phyloP scores from a whole-genome alignment of 768 basidiomycete genomes.

The Antrodiella citrinella region DNA sequence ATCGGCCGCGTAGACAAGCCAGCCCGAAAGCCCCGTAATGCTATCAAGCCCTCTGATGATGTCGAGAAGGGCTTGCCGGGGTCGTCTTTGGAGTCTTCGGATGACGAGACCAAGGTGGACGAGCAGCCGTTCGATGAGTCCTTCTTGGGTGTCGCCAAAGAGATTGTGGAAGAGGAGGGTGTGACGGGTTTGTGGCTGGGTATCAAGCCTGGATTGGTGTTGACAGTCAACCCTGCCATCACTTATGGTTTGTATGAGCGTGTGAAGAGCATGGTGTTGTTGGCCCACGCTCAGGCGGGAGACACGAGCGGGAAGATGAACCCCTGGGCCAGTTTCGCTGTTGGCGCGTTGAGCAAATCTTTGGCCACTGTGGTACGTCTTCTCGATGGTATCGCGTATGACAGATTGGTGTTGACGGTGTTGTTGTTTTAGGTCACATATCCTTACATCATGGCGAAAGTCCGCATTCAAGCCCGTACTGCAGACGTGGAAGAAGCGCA shows the following conservation, averaged over 20 bases:
- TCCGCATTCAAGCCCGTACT: conserved; percentile 83
- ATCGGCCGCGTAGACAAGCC: conserved; percentile 41
- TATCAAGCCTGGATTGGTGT: conserved; percentile 84
- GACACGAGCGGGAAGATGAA: conserved; percentile 49
- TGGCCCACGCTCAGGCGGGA: conserved; percentile 40
- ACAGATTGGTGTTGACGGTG: background rate
- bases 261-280: conserved; percentile 65
- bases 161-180: conserved; percentile 88
- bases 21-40: background rate
- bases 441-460: conserved; percentile 95
- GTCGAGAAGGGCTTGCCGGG: conserved; percentile 9
- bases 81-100: background rate
- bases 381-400: no score
- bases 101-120: conserved; percentile 4
- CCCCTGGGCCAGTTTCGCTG: conserved; percentile 68
- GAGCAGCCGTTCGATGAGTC: conserved; percentile 46
- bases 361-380: conserved; percentile 84
- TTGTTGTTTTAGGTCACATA: conserved; percentile 65
- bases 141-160: conserved; percentile 70
- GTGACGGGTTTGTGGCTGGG: conserved; percentile 88
- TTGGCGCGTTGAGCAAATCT: conserved; percentile 93
- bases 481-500: conserved; percentile 44
- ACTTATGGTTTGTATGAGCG: conserved; percentile 95
- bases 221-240: conserved; percentile 96
- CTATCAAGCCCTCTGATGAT: conserved; percentile 4